Base-by-base conservation (phyloP, 1,284 basidiomycete species). In the Neotropicomus parvogracilis region DNA sequence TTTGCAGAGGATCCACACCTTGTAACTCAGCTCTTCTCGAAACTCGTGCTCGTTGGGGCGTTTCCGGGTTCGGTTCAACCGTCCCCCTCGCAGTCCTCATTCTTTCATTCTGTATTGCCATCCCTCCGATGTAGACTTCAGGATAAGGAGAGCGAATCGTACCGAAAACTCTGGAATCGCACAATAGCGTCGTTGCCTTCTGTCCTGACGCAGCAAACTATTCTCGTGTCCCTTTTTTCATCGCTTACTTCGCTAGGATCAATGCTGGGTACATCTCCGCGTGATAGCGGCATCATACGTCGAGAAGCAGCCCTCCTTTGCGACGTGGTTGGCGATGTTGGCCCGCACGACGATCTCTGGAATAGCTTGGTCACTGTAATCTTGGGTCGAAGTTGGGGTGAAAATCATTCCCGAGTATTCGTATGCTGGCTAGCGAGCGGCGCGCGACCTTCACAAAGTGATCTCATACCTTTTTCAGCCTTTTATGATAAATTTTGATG, bases 21-120 rank as follows among this genome's bases (percentile, higher is more conserved):
- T 16, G 53, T 75, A 14, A 72, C 67, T 27, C 83, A 75, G 60
- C 73, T 86, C 4, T 62, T 91, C 12, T 72, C 75, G 7, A 91
- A 86, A 62, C 75, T 82, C 26, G 79, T 77, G 35, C 81, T 79
- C 49, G 64, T 83, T 19, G 86, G 88, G 5, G 63, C 78, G 3
- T 86, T 92, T 51, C 80, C 81, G 6, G 56, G 74, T 1, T 65
- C 67, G 1, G 54, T 69, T 43, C 74, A 80, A 36, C 60, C 62
- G 12, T 64, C 70, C 39, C 76, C 75, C 40, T 81, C 75, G 4
- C 86, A 79, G 52, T 73, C 75, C 26, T 91, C 79, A 6, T 93
- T 82, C 70, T 91, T 80, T 65, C 64, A 62, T 37, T 71, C 66
- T 12, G 75, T 63, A 4, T 67, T 81, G 35, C 73, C 72, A 9